Conservation (phyloP, 495 filamentous ascomycete genomes). For the Parachaetomium inaequale region DNA sequence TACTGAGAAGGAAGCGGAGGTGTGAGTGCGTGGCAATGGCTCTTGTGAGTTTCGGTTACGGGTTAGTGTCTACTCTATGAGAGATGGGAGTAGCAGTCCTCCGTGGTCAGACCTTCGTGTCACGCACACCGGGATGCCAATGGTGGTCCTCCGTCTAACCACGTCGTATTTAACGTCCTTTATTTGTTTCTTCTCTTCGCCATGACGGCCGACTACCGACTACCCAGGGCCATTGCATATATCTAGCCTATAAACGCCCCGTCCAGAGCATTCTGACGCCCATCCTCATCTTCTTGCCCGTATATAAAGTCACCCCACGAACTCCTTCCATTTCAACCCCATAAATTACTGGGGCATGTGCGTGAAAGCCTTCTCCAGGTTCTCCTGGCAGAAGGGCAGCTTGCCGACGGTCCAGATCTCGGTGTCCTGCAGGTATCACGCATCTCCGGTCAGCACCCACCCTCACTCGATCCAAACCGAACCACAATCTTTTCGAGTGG, state of each 20-base stretch:
- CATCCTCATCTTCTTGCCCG: not conserved
- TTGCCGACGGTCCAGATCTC: conserved; percentile 68
- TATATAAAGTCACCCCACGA: not conserved
- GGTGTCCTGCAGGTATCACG: conserved; percentile 50
- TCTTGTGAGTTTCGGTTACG: too few species aligned
- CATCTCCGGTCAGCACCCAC: conserved; percentile 3
- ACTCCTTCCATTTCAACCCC: not conserved
- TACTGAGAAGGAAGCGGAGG: too few species aligned
- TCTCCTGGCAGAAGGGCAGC: conserved; percentile 65
- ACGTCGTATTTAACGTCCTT: not conserved
- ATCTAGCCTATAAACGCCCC: not conserved
- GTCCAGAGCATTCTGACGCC: not conserved
- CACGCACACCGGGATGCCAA: too few species aligned
- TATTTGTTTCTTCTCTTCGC: not conserved
- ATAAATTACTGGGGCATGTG: conserved; percentile 57
- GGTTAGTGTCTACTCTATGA: too few species aligned
- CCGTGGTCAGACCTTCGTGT: too few species aligned
- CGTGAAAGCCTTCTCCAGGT: conserved; percentile 56
- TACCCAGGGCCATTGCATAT: not conserved
- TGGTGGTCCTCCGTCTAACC: not conserved
- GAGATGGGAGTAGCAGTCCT: too few species aligned
- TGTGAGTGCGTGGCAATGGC: too few species aligned
- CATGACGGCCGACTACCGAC: not conserved
- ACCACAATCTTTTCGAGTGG: too few species aligned
- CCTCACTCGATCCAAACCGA: not conserved